A percentile compares a stretch with the other conserved stretches of the same genome.
These are phyloP conservation scores for Talaromyces sp. DNA, from an alignment of 2,329 filamentous ascomycete genomes.

Conservation along the genomic window DNA sequence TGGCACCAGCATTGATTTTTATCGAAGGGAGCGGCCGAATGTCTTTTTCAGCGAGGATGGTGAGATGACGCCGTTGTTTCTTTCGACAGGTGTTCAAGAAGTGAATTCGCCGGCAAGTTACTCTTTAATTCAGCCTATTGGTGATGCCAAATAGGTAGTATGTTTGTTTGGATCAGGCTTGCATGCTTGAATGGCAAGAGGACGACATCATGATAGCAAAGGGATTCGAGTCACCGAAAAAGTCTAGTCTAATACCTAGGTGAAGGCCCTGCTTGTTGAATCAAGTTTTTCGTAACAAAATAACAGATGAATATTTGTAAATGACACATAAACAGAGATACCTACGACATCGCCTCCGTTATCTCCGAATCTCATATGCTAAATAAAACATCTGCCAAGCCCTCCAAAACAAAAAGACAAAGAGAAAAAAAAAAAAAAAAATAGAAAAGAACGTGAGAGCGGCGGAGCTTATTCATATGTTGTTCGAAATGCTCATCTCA, in stretches of 20 bases:
- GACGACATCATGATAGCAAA: too few species aligned
- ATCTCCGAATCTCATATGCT: not conserved
- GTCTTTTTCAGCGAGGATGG: conserved; percentile 53
- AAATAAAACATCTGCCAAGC: not conserved
- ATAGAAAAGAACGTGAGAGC: not conserved
- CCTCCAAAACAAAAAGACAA: not conserved
- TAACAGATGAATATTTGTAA: conserved; percentile 6
- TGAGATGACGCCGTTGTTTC: conserved; percentile 50
- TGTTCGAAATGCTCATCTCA: not conserved
- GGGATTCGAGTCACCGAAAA: too few species aligned
- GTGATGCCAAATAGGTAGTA: conserved; percentile 5
- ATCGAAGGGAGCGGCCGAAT: conserved; percentile 53
- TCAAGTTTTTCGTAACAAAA: not conserved
- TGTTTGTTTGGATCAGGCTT: too few species aligned
- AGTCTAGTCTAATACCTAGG: too few species aligned
- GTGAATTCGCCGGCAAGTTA: conserved; percentile 39
- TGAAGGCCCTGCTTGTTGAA: not conserved
- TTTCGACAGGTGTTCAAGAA: conserved; percentile 54
- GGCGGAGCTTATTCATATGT: not conserved
- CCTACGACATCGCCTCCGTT: not conserved
- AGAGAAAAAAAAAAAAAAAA: not conserved
- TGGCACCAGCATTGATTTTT: conserved; percentile 43
- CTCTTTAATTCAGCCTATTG: conserved; percentile 48
- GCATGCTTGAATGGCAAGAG: too few species aligned
- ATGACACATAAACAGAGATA: conserved; percentile 1